phyloP scores from a whole-genome alignment of 2,329 filamentous ascomycete species.

The Colletotrichum costaricense region DNA sequence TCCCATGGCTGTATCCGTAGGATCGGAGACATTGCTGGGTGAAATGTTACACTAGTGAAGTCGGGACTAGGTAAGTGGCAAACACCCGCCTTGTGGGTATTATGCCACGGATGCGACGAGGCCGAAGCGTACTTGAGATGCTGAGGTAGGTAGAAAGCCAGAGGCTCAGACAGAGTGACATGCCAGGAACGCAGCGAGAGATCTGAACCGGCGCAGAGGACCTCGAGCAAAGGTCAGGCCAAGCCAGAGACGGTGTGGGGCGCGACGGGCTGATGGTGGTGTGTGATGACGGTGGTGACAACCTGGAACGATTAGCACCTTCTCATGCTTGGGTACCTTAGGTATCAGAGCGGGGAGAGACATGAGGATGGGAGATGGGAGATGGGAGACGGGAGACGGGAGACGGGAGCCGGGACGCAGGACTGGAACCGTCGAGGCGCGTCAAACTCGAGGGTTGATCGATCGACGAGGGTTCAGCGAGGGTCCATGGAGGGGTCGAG shows the following conservation, averaged over 20 bases:
- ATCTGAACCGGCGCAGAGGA: background rate
- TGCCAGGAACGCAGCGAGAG: background rate
- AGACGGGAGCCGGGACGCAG: background rate
- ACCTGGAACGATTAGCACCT: no score
- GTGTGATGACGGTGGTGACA: background rate
- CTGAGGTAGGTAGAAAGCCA: background rate
- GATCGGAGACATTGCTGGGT: constrained; percentile 8
- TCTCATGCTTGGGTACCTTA: no score
- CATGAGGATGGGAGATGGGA: background rate
- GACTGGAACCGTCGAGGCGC: background rate
- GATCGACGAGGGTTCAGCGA: background rate
- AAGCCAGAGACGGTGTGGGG: constrained; percentile 9
- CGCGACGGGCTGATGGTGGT: background rate
- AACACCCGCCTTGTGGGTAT: background rate
- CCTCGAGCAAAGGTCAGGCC: background rate
- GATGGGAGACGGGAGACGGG: background rate
- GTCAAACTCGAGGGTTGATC: background rate
- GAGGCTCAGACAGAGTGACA: background rate
- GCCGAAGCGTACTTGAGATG: background rate
- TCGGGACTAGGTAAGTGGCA: background rate
- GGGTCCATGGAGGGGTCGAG: background rate
- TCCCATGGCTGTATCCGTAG: background rate
- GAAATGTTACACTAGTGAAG: background rate
- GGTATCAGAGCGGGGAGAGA: background rate
- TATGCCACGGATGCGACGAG: background rate